Conservation (phyloP, 257 asterid genomes). For the Striga asiatica region DNA sequence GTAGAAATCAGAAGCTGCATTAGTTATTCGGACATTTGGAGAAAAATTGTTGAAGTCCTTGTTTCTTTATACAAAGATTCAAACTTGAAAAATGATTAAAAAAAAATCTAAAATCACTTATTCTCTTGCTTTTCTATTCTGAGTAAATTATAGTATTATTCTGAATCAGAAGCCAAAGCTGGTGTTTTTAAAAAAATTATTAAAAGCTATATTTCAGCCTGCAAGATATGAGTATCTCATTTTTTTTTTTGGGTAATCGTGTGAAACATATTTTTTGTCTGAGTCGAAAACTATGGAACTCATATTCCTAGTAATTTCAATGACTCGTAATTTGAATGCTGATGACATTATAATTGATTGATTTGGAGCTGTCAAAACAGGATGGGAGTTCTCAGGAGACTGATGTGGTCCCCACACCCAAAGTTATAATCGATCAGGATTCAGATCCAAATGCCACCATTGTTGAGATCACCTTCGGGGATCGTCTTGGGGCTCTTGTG, state of each 20-base stretch:
- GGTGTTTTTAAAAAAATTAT: too few relatives aligned
- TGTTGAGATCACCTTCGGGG: slow-evolving; percentile 89
- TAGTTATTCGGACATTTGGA: not conserved
- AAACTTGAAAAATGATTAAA: too few relatives aligned
- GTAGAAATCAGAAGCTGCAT: not conserved
- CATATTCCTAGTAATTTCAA: not conserved
- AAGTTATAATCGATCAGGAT: slow-evolving; percentile 80
- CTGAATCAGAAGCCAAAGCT: too few relatives aligned
- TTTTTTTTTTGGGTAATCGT: too few relatives aligned
- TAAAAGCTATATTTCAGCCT: too few relatives aligned
- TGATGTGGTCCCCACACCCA: slow-evolving; percentile 60
- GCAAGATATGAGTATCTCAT: too few relatives aligned
- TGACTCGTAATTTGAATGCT: not conserved
- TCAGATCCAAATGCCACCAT: slow-evolving; percentile 81
- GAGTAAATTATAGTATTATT: too few relatives aligned
- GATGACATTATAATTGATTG: slow-evolving; percentile 4
- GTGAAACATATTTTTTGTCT: not conserved
- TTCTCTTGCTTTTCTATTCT: too few relatives aligned
- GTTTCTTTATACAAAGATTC: too few relatives aligned
- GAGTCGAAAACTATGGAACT: not conserved
- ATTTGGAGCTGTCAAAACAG: slow-evolving; percentile 31
- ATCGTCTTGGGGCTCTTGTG: slow-evolving; percentile 91
- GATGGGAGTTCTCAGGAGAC: slow-evolving; percentile 50
- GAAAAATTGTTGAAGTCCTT: not conserved
- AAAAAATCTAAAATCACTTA: too few relatives aligned